Conservation (phyloP, 306 rosid genomes). For the Citrullus mucosospermus region DNA sequence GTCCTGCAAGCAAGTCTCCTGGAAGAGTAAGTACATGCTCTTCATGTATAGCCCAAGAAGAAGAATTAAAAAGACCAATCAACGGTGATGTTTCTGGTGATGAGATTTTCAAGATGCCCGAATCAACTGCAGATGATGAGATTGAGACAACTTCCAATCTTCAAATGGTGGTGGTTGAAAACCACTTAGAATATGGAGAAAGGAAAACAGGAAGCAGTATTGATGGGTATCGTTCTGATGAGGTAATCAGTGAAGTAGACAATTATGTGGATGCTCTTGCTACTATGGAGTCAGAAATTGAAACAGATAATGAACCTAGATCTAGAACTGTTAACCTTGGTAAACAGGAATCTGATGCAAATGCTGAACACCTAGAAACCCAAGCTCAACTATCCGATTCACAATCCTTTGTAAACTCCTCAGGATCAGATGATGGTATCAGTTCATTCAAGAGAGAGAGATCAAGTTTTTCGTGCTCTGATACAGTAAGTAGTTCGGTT, state of each 20-base stretch:
- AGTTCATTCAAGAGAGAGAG: conserved; percentile 36
- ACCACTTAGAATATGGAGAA: conserved; percentile 27
- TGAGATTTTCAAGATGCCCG: conserved; percentile 28
- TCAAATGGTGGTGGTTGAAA: conserved; percentile 23
- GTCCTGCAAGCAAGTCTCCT: conserved; percentile 36
- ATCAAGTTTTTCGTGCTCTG: conserved; percentile 39
- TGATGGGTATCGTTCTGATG: conserved; percentile 57
- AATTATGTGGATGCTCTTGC: conserved; percentile 75
- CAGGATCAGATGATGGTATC: conserved; percentile 46
- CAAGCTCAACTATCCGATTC: conserved; percentile 50
- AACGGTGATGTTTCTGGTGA: conserved; percentile 20
- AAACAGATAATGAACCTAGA: conserved; percentile 45
- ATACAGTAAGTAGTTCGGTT: conserved; percentile 26
- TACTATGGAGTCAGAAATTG: conserved; percentile 64
- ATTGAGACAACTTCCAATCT: conserved; percentile 24
- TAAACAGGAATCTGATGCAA: conserved; percentile 31
- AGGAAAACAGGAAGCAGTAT: conserved; percentile 28
- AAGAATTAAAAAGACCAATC: conserved; percentile 24
- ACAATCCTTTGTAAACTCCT: conserved; percentile 51
- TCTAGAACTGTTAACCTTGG: conserved; percentile 23
- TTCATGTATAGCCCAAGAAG: conserved; percentile 30
- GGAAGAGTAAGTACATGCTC: conserved; percentile 35
- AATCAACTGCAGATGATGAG: conserved; percentile 24
- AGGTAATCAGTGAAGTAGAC: conserved; percentile 65
- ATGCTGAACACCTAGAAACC: conserved; percentile 31